These are phyloP conservation scores for Heterobasidion parviporum DNA, from an alignment of 1,284 basidiomycete genomes.

Conservation along the genomic window DNA sequence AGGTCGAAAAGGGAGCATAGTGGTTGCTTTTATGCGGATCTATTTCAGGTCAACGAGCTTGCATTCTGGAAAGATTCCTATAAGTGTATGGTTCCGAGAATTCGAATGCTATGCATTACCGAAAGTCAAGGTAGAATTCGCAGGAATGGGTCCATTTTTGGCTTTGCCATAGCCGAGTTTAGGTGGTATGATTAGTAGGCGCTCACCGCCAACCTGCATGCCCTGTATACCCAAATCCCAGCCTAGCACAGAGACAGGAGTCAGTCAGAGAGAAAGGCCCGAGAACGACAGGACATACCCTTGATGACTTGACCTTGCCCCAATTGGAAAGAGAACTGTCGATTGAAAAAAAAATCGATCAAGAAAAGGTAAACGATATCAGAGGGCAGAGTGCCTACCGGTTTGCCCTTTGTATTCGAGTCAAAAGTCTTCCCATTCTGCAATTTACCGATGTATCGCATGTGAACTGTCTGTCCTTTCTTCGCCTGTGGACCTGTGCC, in stretches of 20 bases:
- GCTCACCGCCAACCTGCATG: constrained; percentile 90
- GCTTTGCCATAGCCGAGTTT: constrained; percentile 63
- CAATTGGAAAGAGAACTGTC: constrained; percentile 77
- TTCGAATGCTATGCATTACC: constrained; percentile 35
- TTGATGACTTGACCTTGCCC: constrained; percentile 70
- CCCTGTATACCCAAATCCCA: constrained; percentile 92
- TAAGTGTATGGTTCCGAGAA: neutral
- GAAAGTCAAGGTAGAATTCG: constrained; percentile 64
- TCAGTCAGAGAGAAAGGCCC: constrained; percentile 1
- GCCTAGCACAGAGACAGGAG: constrained; percentile 28
- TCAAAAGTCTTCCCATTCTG: constrained; percentile 84
- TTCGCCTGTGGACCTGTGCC: constrained; percentile 83
- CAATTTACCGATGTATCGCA: constrained; percentile 91
- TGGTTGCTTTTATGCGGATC: constrained; percentile 6
- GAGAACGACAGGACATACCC: constrained; percentile 8
- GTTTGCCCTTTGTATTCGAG: constrained; percentile 81
- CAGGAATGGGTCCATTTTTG: constrained; percentile 44
- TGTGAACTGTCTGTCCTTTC: constrained; percentile 74
- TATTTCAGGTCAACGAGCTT: constrained; percentile 66
- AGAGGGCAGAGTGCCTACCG: constrained; percentile 34
- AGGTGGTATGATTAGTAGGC: constrained; percentile 73
- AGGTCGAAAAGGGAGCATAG: neutral
- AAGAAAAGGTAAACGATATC: neutral
- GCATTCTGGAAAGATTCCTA: constrained; percentile 41
- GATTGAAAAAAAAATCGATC: constrained; percentile 6